These are phyloP conservation scores for Diaporthe sp. DNA, from an alignment of 2,329 filamentous ascomycete genomes.

Conservation along the genomic window DNA sequence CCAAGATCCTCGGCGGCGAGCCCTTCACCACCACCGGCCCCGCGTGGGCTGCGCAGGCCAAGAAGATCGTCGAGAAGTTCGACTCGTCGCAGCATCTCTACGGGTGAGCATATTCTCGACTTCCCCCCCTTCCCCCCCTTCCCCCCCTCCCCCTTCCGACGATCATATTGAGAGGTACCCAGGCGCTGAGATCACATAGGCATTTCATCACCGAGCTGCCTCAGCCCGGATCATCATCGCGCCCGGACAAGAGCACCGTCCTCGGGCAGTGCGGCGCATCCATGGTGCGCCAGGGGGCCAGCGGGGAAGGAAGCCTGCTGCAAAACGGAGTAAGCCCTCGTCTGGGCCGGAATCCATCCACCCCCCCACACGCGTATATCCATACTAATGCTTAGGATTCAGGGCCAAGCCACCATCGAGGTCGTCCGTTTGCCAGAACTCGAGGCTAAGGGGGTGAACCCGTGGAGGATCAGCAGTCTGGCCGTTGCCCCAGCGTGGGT, in stretches of 20 bases:
- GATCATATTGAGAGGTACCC: background rate
- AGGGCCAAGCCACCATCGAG: constrained; percentile 49
- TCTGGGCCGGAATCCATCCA: no score
- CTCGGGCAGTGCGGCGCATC: constrained; percentile 45
- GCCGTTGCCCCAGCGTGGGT: constrained; percentile 46
- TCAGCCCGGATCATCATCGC: constrained; percentile 42
- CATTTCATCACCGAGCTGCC: constrained; percentile 46
- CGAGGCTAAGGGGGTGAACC: constrained; percentile 49
- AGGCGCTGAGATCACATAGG: constrained; percentile 24
- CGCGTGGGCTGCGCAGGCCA: constrained; percentile 45
- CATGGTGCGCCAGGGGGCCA: constrained; percentile 43
- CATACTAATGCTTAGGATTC: background rate
- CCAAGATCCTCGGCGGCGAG: constrained; percentile 48
- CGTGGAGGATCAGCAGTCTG: constrained; percentile 50
- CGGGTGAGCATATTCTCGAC: constrained; percentile 38
- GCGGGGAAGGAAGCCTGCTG: constrained; percentile 45
- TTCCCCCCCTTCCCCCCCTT: background rate
- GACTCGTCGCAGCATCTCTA: constrained; percentile 48
- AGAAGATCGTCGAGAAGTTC: constrained; percentile 42
- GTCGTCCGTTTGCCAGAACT: constrained; percentile 46
- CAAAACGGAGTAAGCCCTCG: constrained; percentile 49
- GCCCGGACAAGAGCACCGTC: constrained; percentile 45
- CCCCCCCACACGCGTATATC: background rate
- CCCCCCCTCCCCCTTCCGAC: background rate
- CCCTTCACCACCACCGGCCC: constrained; percentile 42